Evolutionary conservation across 176 grass and related monocot species (phyloP).

Genomic region (Bothriochloa decipiens): DNA sequence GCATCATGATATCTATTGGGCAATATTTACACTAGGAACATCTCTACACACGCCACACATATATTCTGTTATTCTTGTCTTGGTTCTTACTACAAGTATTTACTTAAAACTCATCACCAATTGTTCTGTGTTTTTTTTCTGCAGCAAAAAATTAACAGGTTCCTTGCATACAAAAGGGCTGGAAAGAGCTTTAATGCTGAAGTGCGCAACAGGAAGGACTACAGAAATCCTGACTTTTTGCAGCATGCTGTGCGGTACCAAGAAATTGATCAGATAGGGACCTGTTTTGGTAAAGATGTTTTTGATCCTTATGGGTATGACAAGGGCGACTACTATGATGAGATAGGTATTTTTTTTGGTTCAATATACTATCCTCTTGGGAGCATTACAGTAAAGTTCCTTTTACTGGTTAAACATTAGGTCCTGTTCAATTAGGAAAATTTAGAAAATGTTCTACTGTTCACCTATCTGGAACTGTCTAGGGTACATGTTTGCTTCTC

Average conservation of each 20-base stretch:
- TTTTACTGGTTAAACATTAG: conserved; percentile 3
- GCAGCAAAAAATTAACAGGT: conserved; percentile 87
- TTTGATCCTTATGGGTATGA: conserved; percentile 90
- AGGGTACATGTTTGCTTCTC: neutral
- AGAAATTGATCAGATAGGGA: conserved; percentile 95
- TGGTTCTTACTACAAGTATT: neutral
- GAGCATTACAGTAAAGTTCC: neutral
- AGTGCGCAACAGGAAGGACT: conserved; percentile 94
- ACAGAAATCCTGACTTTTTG: conserved; percentile 94
- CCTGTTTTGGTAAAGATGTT: conserved; percentile 93
- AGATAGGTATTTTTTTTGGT: conserved; percentile 65
- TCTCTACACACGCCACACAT: neutral
- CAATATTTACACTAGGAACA: conserved; percentile 6
- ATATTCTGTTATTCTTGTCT: conserved; percentile 4
- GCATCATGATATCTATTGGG: neutral
- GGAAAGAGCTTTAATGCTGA: conserved; percentile 98
- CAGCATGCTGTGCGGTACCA: conserved; percentile 98
- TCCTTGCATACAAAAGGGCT: conserved; percentile 67
- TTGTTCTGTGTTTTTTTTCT: conserved; percentile 33
- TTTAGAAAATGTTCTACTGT: neutral
- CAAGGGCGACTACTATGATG: conserved; percentile 84
- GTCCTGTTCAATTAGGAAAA: neutral
- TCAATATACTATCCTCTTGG: conserved; percentile 22
- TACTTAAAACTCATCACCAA: conserved; percentile 26
- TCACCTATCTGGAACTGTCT: neutral